These are phyloP conservation scores for Arachis stenosperma DNA, from an alignment of 306 rosid species.

Conservation along the genomic window DNA sequence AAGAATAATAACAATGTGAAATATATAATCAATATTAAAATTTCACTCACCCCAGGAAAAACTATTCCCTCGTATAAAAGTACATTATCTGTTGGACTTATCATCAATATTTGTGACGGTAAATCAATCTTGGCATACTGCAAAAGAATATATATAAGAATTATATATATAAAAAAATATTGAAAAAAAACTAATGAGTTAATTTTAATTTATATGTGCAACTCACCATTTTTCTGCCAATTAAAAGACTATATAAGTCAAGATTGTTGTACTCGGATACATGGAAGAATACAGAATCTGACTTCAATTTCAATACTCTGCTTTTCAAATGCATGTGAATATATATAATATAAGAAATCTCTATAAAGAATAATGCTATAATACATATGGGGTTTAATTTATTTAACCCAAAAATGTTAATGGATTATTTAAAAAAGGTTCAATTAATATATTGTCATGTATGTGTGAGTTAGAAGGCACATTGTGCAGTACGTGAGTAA, in stretches of 20 bases:
- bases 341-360: background rate
- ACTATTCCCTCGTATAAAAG: slow-evolving; percentile 28
- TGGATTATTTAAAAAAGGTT: too few species aligned
- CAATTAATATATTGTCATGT: too few species aligned
- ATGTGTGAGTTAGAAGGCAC: too few species aligned
- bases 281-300: slow-evolving; percentile 8
- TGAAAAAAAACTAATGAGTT: background rate
- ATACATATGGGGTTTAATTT: too few species aligned
- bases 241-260: background rate
- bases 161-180: background rate
- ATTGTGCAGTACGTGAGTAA: too few species aligned
- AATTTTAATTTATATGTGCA: background rate
- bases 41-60: slow-evolving; percentile 35
- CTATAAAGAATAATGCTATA: background rate
- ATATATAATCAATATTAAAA: background rate
- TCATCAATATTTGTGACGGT: slow-evolving; percentile 7
- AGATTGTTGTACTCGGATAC: background rate
- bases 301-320: background rate
- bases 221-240: slow-evolving; percentile 15
- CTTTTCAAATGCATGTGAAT: slow-evolving; percentile 3
- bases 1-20: slow-evolving; percentile 1
- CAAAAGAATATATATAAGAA: background rate
- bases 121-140: slow-evolving; percentile 36
- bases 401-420: too few species aligned
- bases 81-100: slow-evolving; percentile 17